Percentiles rank a stretch among this genome's conserved stretches.
These are phyloP conservation scores for Fusarium continuum DNA, from an alignment of 2,329 filamentous ascomycete genomes.

Conservation along the genomic window DNA sequence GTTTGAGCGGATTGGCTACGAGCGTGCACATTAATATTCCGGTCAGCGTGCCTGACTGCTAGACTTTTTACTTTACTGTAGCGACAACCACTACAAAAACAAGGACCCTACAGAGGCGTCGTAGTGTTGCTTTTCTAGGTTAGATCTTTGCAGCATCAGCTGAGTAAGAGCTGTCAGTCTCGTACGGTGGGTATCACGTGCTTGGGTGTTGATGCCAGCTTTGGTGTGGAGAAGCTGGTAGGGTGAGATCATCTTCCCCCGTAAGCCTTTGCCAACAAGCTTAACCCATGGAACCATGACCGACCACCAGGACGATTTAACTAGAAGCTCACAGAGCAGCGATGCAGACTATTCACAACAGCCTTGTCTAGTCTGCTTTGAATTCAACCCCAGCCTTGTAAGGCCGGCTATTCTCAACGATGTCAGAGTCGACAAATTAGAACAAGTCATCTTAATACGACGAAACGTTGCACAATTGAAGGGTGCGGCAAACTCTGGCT, in stretches of 20 bases:
- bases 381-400: background rate
- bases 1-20: constrained; percentile 59
- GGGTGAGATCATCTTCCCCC: background rate
- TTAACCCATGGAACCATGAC: background rate
- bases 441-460: background rate
- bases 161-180: background rate
- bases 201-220: background rate
- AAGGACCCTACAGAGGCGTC: constrained; percentile 4
- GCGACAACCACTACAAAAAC: constrained; percentile 14
- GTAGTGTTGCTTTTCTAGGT: constrained; percentile 6
- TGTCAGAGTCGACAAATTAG: background rate
- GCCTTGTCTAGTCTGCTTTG: constrained; percentile 17
- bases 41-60: constrained; percentile 62
- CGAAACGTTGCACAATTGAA: constrained; percentile 1
- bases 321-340: background rate
- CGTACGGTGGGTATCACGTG: constrained; percentile 21
- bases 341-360: background rate
- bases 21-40: constrained; percentile 61
- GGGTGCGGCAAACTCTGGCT: background rate
- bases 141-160: background rate
- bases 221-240: background rate
- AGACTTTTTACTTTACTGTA: constrained; percentile 2
- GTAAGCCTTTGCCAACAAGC: background rate
- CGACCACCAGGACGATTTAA: background rate
- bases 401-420: background rate